Percentiles rank a stretch among this genome's conserved stretches.
Conservation (phyloP, 2,329 filamentous ascomycete species). For the Penicillium decumbens region DNA sequence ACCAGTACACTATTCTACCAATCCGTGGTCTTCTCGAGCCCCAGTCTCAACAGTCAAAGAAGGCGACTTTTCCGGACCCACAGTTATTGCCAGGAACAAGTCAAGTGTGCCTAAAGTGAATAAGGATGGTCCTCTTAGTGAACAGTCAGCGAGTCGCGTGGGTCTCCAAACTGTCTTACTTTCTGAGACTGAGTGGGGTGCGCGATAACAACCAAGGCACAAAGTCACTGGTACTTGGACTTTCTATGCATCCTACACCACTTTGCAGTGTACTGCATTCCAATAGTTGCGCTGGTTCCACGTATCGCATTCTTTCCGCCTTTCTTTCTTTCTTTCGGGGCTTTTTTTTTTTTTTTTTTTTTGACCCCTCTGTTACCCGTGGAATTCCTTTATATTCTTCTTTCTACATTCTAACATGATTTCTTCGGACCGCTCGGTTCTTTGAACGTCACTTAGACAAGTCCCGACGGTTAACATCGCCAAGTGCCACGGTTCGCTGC, state of each 20-base stretch:
- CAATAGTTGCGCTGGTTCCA: background rate
- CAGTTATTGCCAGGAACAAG: background rate
- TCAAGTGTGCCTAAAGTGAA: background rate
- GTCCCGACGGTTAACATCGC: slow-evolving; percentile 10
- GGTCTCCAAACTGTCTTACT: slow-evolving; percentile 12
- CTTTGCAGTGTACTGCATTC: slow-evolving; percentile 1
- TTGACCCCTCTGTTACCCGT: background rate
- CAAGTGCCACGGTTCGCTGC: slow-evolving; percentile 18
- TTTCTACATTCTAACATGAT: background rate
- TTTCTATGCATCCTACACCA: background rate
- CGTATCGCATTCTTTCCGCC: background rate
- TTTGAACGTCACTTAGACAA: slow-evolving; percentile 6
- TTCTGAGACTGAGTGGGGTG: background rate
- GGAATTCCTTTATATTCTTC: background rate
- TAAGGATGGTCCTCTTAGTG: background rate
- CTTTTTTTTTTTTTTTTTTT: background rate
- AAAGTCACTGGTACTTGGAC: background rate
- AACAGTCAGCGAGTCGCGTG: slow-evolving; percentile 6
- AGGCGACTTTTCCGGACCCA: too few relatives aligned
- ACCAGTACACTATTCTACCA: background rate
- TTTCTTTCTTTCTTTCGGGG: background rate
- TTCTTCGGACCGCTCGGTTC: slow-evolving; percentile 3
- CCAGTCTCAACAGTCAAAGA: background rate
- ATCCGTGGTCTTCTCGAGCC: background rate
- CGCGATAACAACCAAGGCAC: background rate